Percentiles rank a stretch among this genome's conserved stretches.
phyloP scores from a whole-genome alignment of 352 stramenopile genomes.

The Peronospora tabacina region DNA sequence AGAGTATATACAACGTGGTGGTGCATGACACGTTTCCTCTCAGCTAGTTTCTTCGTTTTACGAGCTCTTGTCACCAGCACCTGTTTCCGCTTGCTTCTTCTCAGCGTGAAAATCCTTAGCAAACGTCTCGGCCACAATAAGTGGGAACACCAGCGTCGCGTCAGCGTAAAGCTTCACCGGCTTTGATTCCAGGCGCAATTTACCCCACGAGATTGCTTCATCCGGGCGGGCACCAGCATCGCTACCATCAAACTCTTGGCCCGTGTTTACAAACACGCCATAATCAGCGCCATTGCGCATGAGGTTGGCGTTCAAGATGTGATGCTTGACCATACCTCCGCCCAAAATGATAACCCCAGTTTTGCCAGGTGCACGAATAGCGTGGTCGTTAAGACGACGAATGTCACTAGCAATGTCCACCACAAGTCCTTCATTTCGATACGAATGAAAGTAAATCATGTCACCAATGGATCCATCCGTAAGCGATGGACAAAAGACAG shows the following conservation, averaged over 20 bases:
- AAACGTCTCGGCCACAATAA: conserved; percentile 99
- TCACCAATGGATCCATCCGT: conserved; percentile 99
- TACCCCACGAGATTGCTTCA: conserved; percentile 99
- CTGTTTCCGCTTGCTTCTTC: conserved; percentile 24
- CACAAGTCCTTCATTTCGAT: conserved; percentile 95
- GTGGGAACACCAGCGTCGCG: conserved; percentile 96
- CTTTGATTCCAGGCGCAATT: conserved; percentile 91
- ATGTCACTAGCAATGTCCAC: conserved; percentile 98
- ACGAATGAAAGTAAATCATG: conserved; percentile 99
- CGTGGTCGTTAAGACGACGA: conserved; percentile 95
- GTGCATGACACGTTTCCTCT: background rate
- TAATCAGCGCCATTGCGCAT: conserved; percentile 99
- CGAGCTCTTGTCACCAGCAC: conserved; percentile 13
- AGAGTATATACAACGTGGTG: conserved; percentile 26
- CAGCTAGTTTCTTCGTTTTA: conserved; percentile 18
- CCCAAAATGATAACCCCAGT: conserved; percentile 98
- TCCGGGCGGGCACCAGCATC: conserved; percentile 96
- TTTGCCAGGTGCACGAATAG: conserved; percentile 88
- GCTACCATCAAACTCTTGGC: conserved; percentile 96
- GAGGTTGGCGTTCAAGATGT: conserved; percentile 99
- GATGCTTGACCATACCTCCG: conserved; percentile 97
- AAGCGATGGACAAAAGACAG: conserved; percentile 98
- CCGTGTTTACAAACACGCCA: conserved; percentile 99
- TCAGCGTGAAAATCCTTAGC: conserved; percentile 89
- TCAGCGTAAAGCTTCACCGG: conserved; percentile 97